Base-by-base conservation (phyloP, 2,329 filamentous ascomycete genomes). In the Rhexocercosporidium sp. region DNA sequence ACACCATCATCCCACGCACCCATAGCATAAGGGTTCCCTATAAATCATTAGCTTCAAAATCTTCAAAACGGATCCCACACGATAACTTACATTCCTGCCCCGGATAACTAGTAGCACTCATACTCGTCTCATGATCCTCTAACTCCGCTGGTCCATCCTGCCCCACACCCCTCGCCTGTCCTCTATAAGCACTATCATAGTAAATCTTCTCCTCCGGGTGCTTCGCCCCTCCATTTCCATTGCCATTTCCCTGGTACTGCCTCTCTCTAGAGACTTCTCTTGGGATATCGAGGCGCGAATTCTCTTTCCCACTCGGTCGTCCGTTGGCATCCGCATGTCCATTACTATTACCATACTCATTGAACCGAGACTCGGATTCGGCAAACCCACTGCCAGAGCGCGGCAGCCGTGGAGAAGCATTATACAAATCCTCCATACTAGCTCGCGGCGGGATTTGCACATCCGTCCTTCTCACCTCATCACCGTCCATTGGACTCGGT, bases 81-180 rank as follows among this genome's bases (percentile, higher is more conserved):
- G n/a, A 47, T n/a, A 47, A 62, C 68, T 57, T 39, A 57, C 90
- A 92, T 76, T 92, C 89, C 79, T 91, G 88, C 0, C 90, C 90
- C 0, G 90, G 90, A 77, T 91, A 92, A 75, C 85, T 88, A 14
- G 88, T 89, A 7, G 88, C 89, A 57, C 82, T 85, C 90, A 92
- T 92, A 66, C 83, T 80, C 14, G 85, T 84, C 57, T 66, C 62
- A 20, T 67, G 65, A 39, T 80, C 76, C 16, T 82, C 81, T n/a
- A 83, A 80, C 37, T 82, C 79, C 47, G 80, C 78, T 57, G 73
- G 75, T 61, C 79, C 78, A 31, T 78, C 76, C 31, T 59, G 54
- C 34, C 54, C 54, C 14, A 37, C 54, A 44, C n/a, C 47, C 12
- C 34, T n/a, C 3, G 22, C 46, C 29, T 44, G n/a, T 22, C 14